Conservation (phyloP, 768 basidiomycete genomes). For the Mycena alexandri region DNA sequence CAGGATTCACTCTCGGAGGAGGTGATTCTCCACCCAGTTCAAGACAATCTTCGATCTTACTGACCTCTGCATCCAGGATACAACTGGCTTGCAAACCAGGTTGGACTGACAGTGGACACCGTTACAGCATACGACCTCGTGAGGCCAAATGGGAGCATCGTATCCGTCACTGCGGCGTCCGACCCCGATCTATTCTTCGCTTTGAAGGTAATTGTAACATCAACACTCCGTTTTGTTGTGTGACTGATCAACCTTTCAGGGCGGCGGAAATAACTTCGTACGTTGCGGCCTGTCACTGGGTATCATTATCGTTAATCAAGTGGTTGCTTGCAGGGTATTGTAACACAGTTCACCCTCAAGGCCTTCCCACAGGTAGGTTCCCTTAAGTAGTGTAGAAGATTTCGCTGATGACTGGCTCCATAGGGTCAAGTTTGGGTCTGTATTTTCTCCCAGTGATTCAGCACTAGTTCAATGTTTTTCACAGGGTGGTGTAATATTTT, state of each 20-base stretch:
- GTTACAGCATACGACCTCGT: constrained; percentile 70
- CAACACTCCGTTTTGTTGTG: background rate
- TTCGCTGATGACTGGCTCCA: background rate
- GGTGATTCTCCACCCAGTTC: constrained; percentile 46
- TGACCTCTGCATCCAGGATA: constrained; percentile 49
- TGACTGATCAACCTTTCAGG: constrained; percentile 48
- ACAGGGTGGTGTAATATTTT: constrained; percentile 64
- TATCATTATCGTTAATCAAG: background rate
- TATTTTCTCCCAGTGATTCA: background rate
- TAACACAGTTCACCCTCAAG: constrained; percentile 68
- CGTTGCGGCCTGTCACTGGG: background rate
- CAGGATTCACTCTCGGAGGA: constrained; percentile 71
- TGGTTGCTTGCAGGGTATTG: constrained; percentile 65
- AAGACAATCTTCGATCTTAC: background rate
- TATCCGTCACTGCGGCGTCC: constrained; percentile 48
- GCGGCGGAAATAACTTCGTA: constrained; percentile 73
- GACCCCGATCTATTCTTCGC: constrained; percentile 58
- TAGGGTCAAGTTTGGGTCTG: constrained; percentile 68
- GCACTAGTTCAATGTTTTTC: background rate
- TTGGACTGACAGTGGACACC: constrained; percentile 69
- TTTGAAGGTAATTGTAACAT: constrained; percentile 46
- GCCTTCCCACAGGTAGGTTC: constrained; percentile 59
- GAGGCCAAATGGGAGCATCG: constrained; percentile 62
- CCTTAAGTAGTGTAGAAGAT: too few species aligned
- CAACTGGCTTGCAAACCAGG: constrained; percentile 73